phyloP scores from a whole-genome alignment of 192 early-diverging fungal genomes.

The Mortierella antarctica region DNA sequence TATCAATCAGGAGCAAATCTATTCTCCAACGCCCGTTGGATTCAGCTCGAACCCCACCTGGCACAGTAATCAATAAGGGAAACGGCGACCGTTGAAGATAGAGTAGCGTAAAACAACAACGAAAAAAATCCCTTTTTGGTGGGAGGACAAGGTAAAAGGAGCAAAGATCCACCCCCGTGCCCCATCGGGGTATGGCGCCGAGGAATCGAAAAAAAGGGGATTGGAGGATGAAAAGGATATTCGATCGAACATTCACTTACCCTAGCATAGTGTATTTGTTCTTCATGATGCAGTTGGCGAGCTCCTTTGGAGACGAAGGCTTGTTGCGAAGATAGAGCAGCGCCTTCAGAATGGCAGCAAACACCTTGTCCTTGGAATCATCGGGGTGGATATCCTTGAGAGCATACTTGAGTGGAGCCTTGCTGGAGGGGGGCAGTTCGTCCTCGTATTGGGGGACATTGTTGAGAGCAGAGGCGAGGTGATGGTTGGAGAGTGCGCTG shows the following conservation, averaged over 20 bases:
- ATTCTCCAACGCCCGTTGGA: neutral
- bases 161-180: no score
- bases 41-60: neutral
- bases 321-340: conserved; percentile 78
- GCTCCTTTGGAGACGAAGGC: conserved; percentile 85
- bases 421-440: conserved; percentile 33
- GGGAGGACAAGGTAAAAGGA: neutral
- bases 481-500: conserved; percentile 15
- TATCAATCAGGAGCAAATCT: no score
- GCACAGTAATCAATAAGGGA: neutral
- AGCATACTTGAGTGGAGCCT: conserved; percentile 51
- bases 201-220: neutral
- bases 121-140: conserved; percentile 3
- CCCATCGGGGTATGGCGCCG: no score
- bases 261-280: conserved; percentile 80
- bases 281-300: conserved; percentile 81
- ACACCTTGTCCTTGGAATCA: conserved; percentile 86
- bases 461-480: neutral
- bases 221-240: neutral
- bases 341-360: conserved; percentile 88
- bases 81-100: neutral
- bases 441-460: conserved; percentile 31
- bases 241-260: conserved; percentile 56
- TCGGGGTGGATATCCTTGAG: conserved; percentile 73
- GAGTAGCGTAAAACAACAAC: neutral